Percentiles rank a stretch among this genome's conserved stretches.
These are phyloP conservation scores for Galerina marginata DNA, from an alignment of 768 basidiomycete species.

Conservation along the genomic window DNA sequence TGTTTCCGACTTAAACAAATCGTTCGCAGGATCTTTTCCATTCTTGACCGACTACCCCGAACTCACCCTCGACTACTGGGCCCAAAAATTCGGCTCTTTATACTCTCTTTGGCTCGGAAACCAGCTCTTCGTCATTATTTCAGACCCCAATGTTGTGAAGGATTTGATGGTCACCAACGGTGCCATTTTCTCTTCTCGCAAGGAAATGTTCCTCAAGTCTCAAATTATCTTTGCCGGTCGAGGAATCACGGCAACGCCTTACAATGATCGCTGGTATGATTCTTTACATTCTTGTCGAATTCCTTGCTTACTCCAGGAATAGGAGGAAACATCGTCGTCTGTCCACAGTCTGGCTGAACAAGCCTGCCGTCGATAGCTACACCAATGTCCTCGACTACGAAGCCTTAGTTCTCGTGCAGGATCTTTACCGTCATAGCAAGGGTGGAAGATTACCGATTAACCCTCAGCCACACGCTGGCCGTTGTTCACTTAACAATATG, in stretches of 20 bases:
- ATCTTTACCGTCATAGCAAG: slow-evolving; percentile 38
- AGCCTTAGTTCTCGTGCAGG: slow-evolving; percentile 41
- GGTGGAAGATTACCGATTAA: slow-evolving; percentile 40
- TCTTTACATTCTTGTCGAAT: background rate
- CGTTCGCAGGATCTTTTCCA: slow-evolving; percentile 37
- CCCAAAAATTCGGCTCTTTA: slow-evolving; percentile 46
- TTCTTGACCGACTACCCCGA: slow-evolving; percentile 50
- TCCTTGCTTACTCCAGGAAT: background rate
- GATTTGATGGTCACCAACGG: slow-evolving; percentile 52
- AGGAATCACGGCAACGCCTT: slow-evolving; percentile 49
- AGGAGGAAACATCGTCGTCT: slow-evolving; percentile 50
- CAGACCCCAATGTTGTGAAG: slow-evolving; percentile 47
- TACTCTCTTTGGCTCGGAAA: slow-evolving; percentile 53
- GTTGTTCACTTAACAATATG: slow-evolving; percentile 51
- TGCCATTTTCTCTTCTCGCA: slow-evolving; percentile 51
- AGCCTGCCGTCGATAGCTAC: slow-evolving; percentile 41
- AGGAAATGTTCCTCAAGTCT: slow-evolving; percentile 49
- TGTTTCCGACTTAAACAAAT: background rate
- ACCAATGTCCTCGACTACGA: slow-evolving; percentile 43
- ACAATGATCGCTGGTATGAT: slow-evolving; percentile 47
- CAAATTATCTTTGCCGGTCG: slow-evolving; percentile 48
- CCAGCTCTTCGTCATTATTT: slow-evolving; percentile 52
- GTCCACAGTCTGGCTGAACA: slow-evolving; percentile 37
- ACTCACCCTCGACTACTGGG: slow-evolving; percentile 46
- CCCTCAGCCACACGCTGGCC: slow-evolving; percentile 43